Percentiles rank a stretch among this genome's conserved stretches.
Evolutionary conservation across 2,329 filamentous ascomycete species (phyloP).

Genomic region (Plectosphaerella cucumerina): DNA sequence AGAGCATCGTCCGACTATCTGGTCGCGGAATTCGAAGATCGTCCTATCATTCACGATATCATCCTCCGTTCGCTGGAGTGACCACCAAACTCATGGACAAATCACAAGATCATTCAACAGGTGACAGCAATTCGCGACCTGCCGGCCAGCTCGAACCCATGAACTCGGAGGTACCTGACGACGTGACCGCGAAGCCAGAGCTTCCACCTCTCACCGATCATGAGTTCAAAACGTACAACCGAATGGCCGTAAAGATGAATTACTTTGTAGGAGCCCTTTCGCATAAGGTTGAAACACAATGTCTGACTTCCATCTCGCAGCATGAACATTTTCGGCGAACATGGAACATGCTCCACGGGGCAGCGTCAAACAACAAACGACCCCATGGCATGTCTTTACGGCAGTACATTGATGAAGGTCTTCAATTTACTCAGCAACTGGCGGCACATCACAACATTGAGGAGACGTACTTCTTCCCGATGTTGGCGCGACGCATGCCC

Average conservation of each 20-base stretch:
- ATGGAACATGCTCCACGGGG: slow-evolving; percentile 68
- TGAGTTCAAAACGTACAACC: slow-evolving; percentile 69
- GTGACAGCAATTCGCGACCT: too few relatives aligned
- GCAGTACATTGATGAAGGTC: slow-evolving; percentile 63
- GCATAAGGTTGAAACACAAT: not conserved
- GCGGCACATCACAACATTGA: slow-evolving; percentile 78
- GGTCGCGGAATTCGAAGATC: too few relatives aligned
- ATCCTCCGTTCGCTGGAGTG: too few relatives aligned
- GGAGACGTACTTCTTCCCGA: slow-evolving; percentile 75
- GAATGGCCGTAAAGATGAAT: slow-evolving; percentile 72
- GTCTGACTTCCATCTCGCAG: slow-evolving; percentile 31
- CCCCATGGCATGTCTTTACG: slow-evolving; percentile 61
- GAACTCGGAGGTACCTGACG: not conserved
- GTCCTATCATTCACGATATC: too few relatives aligned
- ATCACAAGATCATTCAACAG: too few relatives aligned
- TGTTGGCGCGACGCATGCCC: slow-evolving; percentile 73
- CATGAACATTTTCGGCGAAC: slow-evolving; percentile 72
- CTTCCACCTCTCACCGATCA: slow-evolving; percentile 60
- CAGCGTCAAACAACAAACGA: slow-evolving; percentile 55
- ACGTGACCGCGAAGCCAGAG: not conserved
- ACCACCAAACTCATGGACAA: too few relatives aligned
- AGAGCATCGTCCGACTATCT: too few relatives aligned
- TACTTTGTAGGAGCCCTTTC: slow-evolving; percentile 53
- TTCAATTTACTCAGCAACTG: slow-evolving; percentile 69
- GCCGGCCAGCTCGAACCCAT: not conserved